Percentiles rank a stretch among this genome's conserved stretches.
These are phyloP conservation scores for Sarocladium kiliense DNA, from an alignment of 2,329 filamentous ascomycete genomes.

Conservation along the genomic window DNA sequence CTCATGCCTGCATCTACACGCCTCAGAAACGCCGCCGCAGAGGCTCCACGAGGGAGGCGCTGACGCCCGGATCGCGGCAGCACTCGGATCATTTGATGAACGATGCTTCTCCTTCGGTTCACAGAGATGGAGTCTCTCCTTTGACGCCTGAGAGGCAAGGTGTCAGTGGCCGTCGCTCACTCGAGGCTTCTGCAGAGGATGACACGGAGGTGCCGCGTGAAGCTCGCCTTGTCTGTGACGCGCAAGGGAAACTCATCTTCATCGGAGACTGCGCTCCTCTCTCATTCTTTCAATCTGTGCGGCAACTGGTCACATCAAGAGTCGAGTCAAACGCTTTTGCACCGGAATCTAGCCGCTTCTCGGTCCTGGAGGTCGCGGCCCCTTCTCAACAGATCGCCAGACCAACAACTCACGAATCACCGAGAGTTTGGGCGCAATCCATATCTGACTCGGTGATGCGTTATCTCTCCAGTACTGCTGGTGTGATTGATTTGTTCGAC, in stretches of 20 bases:
- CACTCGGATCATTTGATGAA: not conserved
- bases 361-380: constrained; percentile 33
- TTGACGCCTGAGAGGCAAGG: not conserved
- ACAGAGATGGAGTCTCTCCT: not conserved
- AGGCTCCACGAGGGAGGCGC: constrained; percentile 14
- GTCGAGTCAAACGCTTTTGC: constrained; percentile 46
- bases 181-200: constrained; percentile 32
- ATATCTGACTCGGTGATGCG: constrained; percentile 8
- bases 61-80: not conserved
- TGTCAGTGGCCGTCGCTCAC: not conserved
- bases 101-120: not conserved
- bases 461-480: constrained; percentile 36
- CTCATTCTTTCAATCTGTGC: constrained; percentile 50
- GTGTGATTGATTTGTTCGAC: constrained; percentile 45
- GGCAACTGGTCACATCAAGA: constrained; percentile 43
- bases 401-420: not conserved
- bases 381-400: constrained; percentile 15
- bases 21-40: constrained; percentile 33
- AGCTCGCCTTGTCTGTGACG: constrained; percentile 45
- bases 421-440: constrained; percentile 1
- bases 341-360: constrained; percentile 44
- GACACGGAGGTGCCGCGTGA: constrained; percentile 51
- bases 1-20: constrained; percentile 42
- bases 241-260: constrained; percentile 49
- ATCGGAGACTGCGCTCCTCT: constrained; percentile 52